These are phyloP conservation scores for Hanseniaspora sp. DNA, from an alignment of 1,139 yeast species.

Conservation along the genomic window DNA sequence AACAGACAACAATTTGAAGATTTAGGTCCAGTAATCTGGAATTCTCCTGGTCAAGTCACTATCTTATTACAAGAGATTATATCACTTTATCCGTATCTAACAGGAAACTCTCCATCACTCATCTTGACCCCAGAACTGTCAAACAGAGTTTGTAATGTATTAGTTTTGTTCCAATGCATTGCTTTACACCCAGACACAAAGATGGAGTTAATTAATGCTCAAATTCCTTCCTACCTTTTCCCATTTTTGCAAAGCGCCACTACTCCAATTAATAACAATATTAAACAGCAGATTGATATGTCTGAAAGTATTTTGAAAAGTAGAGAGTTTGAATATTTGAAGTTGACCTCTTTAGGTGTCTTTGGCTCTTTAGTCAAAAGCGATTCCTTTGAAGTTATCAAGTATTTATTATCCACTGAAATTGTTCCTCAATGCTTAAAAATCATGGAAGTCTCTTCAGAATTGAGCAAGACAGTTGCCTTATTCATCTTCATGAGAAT, in stretches of 20 bases:
- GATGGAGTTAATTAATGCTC: slow-evolving; percentile 73
- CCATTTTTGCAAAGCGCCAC: slow-evolving; percentile 49
- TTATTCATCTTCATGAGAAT: slow-evolving; percentile 90
- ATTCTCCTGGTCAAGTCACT: slow-evolving; percentile 93
- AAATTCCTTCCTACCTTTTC: slow-evolving; percentile 79
- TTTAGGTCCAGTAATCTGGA: slow-evolving; percentile 85
- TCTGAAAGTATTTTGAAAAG: slow-evolving; percentile 38
- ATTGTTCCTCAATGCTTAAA: slow-evolving; percentile 88
- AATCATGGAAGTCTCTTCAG: slow-evolving; percentile 93
- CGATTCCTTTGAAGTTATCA: slow-evolving; percentile 90
- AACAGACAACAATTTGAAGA: slow-evolving; percentile 92
- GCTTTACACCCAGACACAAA: slow-evolving; percentile 92
- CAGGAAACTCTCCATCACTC: slow-evolving; percentile 53
- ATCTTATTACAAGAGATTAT: slow-evolving; percentile 80
- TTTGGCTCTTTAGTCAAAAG: slow-evolving; percentile 94
- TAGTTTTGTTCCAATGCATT: slow-evolving; percentile 88
- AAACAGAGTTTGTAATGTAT: slow-evolving; percentile 88
- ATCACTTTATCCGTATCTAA: slow-evolving; percentile 75
- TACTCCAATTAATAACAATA: not conserved
- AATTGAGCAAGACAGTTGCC: slow-evolving; percentile 89
- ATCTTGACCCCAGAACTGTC: slow-evolving; percentile 69
- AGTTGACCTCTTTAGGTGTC: slow-evolving; percentile 88
- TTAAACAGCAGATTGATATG: not conserved
- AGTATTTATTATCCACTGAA: slow-evolving; percentile 80
- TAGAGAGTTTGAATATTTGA: slow-evolving; percentile 81